These are phyloP conservation scores for Globisporangium cederbergense DNA, from an alignment of 352 stramenopile species.

Conservation along the genomic window DNA sequence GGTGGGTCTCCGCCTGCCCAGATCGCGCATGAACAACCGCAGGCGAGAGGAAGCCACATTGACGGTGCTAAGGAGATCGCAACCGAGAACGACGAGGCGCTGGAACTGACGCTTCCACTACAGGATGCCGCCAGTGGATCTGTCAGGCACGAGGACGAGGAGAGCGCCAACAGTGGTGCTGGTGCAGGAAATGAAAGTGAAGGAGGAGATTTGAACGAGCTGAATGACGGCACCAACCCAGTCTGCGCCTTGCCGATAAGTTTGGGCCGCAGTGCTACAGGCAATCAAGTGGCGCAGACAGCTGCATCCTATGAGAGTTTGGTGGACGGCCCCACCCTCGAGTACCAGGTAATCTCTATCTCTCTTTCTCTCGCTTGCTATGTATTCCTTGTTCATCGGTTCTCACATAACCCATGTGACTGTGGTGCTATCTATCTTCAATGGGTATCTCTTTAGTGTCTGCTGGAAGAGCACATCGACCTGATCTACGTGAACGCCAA, in stretches of 20 bases:
- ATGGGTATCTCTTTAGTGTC: slow-evolving; percentile 23
- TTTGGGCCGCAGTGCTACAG: slow-evolving; percentile 8
- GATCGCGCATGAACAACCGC: slow-evolving; percentile 11
- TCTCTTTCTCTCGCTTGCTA: background rate
- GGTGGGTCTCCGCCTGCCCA: background rate
- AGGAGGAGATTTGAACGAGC: background rate
- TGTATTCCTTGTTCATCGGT: background rate
- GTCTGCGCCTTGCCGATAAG: slow-evolving; percentile 20
- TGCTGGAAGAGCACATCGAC: slow-evolving; percentile 49
- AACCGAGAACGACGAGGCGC: slow-evolving; percentile 9
- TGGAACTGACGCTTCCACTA: slow-evolving; percentile 16
- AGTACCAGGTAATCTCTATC: slow-evolving; percentile 45
- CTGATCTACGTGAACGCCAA: slow-evolving; percentile 71
- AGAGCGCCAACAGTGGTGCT: background rate
- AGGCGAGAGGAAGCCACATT: slow-evolving; percentile 19
- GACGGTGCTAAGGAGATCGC: background rate
- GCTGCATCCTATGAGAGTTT: background rate
- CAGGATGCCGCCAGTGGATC: slow-evolving; percentile 2
- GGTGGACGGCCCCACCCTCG: slow-evolving; percentile 52
- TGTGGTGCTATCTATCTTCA: background rate
- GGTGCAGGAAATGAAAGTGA: background rate
- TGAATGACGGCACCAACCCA: background rate
- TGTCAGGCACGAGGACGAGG: background rate
- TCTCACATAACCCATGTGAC: slow-evolving; percentile 2
- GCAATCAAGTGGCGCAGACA: slow-evolving; percentile 9